phyloP scores from a whole-genome alignment of 495 filamentous ascomycete genomes.

The Pseudomonodictys pantanalensis region DNA sequence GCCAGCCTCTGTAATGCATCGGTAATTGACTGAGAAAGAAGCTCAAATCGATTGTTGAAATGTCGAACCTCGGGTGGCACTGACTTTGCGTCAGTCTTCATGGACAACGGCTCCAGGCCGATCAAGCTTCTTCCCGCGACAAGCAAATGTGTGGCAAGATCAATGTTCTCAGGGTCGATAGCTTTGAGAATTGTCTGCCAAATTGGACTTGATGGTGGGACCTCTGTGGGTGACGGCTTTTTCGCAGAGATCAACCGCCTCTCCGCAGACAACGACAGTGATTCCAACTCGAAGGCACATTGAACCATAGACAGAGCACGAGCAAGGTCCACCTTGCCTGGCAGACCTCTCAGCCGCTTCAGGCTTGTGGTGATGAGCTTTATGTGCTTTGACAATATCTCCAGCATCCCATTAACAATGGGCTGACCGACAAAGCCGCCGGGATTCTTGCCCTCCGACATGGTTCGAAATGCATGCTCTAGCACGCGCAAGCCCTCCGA shows the following conservation, averaged over 20 bases:
- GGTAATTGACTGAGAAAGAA: slow-evolving; percentile 65
- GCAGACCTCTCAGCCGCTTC: slow-evolving; percentile 8
- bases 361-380: slow-evolving; percentile 17
- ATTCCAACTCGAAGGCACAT: slow-evolving; percentile 70
- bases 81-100: slow-evolving; percentile 46
- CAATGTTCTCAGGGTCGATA: slow-evolving; percentile 60
- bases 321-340: slow-evolving; percentile 34
- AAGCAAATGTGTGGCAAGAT: slow-evolving; percentile 68
- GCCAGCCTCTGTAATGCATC: slow-evolving; percentile 71
- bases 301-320: slow-evolving; percentile 60
- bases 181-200: slow-evolving; percentile 74
- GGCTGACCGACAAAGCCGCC: slow-evolving; percentile 50
- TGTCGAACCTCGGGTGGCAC: slow-evolving; percentile 54
- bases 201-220: slow-evolving; percentile 63
- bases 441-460: slow-evolving; percentile 29
- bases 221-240: slow-evolving; percentile 61
- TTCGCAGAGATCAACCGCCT: slow-evolving; percentile 61
- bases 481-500: slow-evolving; percentile 50
- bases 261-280: slow-evolving; percentile 68
- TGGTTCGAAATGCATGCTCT: slow-evolving; percentile 51
- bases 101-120: slow-evolving; percentile 67
- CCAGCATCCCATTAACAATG: slow-evolving; percentile 54
- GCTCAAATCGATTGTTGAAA: slow-evolving; percentile 71
- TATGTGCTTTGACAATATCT: slow-evolving; percentile 50
- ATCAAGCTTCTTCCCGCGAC: slow-evolving; percentile 65